Evolutionary conservation across 164 flowering plant genomes (phyloP), one percentile per base, ranked within the genome.

Genomic region (Magnolia sinica): DNA sequence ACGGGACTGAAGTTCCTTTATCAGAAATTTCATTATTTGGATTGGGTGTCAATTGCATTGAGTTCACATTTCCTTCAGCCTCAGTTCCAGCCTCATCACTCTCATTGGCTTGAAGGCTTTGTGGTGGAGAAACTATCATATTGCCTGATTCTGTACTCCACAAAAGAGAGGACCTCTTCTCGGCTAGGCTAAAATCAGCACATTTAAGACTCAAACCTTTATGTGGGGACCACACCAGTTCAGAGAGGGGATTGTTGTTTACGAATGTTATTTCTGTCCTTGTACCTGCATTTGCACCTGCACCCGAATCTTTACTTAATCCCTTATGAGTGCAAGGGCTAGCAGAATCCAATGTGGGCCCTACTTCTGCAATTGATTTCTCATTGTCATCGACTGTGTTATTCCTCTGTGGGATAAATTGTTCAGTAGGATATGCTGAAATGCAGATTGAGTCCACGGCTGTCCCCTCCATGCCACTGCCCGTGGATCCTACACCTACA

Each of bases 281-380:
- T 74, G 90, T 85, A 78, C 84, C 87, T 87, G 96, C 98, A 92
- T 91, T 94, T 91, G 90, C 96, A 92, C 94, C 97, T 89, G 95
- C 96, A 89, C 87, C 87, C 74, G 82, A 79, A 73, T 76, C 77
- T 65, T 64, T 76, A 22, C 72, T 81, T 80, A 76, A 64, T 71
- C 71, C 77, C 63, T 77, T 76, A 68, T 59, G 81, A 51, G 64
- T 65, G 76, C 76, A 61, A 37, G 70, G 85, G 76, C 63, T 75
- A 71, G 84, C 61, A 50, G 78, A 73, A 74, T 80, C 84, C 29
- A 82, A 71, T 64, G 86, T 50, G 74, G 79, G 87, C 65, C 82
- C 83, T 64, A 83, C 73, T 77, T 90, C 83, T 19, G 78, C 64
- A 51, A 51, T 59, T 49, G 84, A 75, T 74, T 83, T 85, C 65